Evolutionary conservation across 345 rosid species (phyloP), one percentile per base, ranked within the genome.

Genomic region (Angophora floribunda): DNA sequence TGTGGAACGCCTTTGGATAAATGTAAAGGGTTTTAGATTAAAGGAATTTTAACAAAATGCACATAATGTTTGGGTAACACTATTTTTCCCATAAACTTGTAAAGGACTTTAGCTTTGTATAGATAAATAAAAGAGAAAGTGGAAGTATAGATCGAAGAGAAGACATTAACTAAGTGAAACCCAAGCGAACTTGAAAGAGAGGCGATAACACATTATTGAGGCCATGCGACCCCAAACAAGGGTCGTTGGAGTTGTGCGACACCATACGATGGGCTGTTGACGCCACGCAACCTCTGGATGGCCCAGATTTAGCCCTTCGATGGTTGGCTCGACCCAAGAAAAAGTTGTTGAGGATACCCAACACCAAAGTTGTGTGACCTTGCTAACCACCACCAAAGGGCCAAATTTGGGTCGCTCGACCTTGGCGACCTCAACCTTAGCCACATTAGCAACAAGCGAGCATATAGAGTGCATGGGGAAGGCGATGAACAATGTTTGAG

Each of bases 171-270:
- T 2, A 19, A 1, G 11, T 0, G 26, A 19, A 70, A 7, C 26
- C 36, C 2, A 1, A 1, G 45, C 26, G 5, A 17, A 36, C 26
- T 0, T 8, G 1, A 36, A 70, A 36, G 7, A 32, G 1, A 36
- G 26, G 47, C 11, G 12, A 8, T 4, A 17, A 12, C 80, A 1
- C 1, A 1, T 17, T 5, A 9, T 4, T 1, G 2, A 32, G 80
- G 6, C 32, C 2, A 0, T 9, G 4, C 9, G 24, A 32, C 44
- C 10, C 45, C 6, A 70, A 9, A 11, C 6, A 7, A 67, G 22
- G 44, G 6, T 7, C 7, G 12, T 4, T 1, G 2, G 0, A 30
- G 22, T 32, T 1, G 0, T 1, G 45, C 36, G 12, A 4, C 6
- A 0, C 0, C 4, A 16, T 9, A 15, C 9, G 1, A 32, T 67